phyloP scores from a whole-genome alignment of 352 stramenopile genomes.

The Phytophthora ohioensis region DNA sequence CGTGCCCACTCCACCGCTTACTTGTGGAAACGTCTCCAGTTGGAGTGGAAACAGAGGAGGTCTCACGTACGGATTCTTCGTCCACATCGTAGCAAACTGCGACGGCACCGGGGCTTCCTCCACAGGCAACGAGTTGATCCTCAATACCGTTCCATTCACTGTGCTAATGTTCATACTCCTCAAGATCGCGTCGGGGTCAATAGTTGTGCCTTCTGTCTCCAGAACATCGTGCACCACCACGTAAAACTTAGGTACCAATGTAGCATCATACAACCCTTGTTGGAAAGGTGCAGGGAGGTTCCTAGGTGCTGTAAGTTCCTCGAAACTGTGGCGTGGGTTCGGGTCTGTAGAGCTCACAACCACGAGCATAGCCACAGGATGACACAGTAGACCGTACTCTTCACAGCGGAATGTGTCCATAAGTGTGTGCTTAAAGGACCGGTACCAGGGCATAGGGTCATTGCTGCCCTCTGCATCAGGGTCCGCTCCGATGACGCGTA shows the following conservation, averaged over 20 bases:
- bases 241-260: conserved; percentile 85
- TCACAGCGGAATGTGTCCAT: conserved; percentile 88
- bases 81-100: conserved; percentile 54
- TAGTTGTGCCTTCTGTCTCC: conserved; percentile 81
- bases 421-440: conserved; percentile 78
- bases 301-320: conserved; percentile 60
- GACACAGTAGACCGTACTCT: conserved; percentile 79
- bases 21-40: conserved; percentile 41
- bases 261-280: conserved; percentile 81
- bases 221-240: conserved; percentile 89
- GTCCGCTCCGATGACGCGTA: conserved; percentile 65
- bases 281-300: conserved; percentile 72
- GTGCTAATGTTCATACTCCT: conserved; percentile 68
- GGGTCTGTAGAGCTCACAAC: conserved; percentile 86
- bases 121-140: conserved; percentile 70
- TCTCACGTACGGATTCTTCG: conserved; percentile 71
- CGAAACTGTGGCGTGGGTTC: conserved; percentile 80
- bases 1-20: conserved; percentile 42
- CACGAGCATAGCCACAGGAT: conserved; percentile 78
- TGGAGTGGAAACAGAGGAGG: conserved; percentile 53
- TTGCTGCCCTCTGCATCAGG: conserved; percentile 36
- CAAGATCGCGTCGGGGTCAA: conserved; percentile 84
- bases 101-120: conserved; percentile 37
- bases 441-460: conserved; percentile 83
- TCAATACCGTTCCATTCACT: conserved; percentile 60